phyloP scores from a whole-genome alignment of 306 rosid species.

The Begonia fuchsioides region DNA sequence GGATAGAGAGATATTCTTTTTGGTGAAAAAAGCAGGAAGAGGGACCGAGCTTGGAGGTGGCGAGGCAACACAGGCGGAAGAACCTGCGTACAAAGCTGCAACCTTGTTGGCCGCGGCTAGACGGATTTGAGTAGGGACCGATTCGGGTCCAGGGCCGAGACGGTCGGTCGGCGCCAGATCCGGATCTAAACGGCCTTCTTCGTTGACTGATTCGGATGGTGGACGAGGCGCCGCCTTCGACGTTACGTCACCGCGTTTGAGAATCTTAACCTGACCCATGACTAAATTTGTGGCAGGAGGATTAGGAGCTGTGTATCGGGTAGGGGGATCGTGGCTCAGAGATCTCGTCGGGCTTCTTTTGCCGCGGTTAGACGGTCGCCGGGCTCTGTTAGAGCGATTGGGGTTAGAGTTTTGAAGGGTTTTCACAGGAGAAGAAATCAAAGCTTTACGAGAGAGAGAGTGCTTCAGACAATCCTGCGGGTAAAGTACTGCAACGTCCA shows the following conservation, averaged over 20 bases:
- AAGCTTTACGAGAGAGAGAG: neutral
- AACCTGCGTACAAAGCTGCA: conserved; percentile 27
- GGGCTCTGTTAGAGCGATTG: conserved; percentile 6
- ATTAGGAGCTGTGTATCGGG: neutral
- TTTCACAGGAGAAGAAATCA: conserved; percentile 3
- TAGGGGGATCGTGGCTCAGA: neutral
- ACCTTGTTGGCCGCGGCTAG: neutral
- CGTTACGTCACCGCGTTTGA: conserved; percentile 28
- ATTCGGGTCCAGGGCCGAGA: conserved; percentile 5
- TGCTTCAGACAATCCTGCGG: conserved; percentile 20
- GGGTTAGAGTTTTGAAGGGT: conserved; percentile 1
- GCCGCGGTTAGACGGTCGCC: conserved; percentile 6
- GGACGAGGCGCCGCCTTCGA: neutral
- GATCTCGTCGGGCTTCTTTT: conserved; percentile 8
- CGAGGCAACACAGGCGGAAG: conserved; percentile 12
- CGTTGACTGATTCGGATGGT: neutral
- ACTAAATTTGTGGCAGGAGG: neutral
- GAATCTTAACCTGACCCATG: conserved; percentile 25
- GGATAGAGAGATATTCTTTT: conserved; percentile 2
- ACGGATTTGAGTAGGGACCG: neutral
- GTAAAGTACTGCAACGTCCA: conserved; percentile 27
- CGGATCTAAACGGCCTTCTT: neutral
- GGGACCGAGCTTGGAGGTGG: conserved; percentile 54
- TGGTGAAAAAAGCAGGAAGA: conserved; percentile 28
- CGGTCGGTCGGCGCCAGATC: conserved; percentile 1